Conservation (phyloP, 1,139 yeast genomes). For the Scheffersomyces titani region DNA sequence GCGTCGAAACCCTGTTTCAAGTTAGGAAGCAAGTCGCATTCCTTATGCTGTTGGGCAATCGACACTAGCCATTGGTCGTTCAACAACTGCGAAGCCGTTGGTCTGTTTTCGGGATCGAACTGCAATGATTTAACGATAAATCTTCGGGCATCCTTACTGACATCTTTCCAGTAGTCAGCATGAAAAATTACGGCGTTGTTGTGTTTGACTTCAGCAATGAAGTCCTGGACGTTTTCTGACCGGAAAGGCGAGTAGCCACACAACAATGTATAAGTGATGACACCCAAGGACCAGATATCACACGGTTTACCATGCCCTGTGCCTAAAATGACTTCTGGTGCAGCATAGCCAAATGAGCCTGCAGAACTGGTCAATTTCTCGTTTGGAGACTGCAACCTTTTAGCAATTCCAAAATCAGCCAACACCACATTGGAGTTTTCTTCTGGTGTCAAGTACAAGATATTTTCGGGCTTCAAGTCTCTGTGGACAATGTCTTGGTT, state of each 20-base stretch:
- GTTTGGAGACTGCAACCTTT: slow-evolving; percentile 56
- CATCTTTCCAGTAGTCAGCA: slow-evolving; percentile 81
- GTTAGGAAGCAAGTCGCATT: slow-evolving; percentile 69
- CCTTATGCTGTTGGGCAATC: slow-evolving; percentile 47
- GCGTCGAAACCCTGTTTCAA: slow-evolving; percentile 76
- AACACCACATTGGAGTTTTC: slow-evolving; percentile 69
- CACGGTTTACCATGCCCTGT: slow-evolving; percentile 90
- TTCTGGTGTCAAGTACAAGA: slow-evolving; percentile 59
- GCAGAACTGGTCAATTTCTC: slow-evolving; percentile 78
- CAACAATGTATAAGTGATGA: slow-evolving; percentile 82
- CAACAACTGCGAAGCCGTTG: slow-evolving; percentile 65
- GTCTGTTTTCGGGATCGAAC: slow-evolving; percentile 63
- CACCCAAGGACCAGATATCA: slow-evolving; percentile 89
- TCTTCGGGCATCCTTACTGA: slow-evolving; percentile 71
- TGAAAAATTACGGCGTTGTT: slow-evolving; percentile 81
- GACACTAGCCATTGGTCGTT: slow-evolving; percentile 70
- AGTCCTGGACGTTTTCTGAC: slow-evolving; percentile 80
- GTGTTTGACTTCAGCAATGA: slow-evolving; percentile 70
- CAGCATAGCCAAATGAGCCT: slow-evolving; percentile 92
- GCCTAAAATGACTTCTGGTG: slow-evolving; percentile 82
- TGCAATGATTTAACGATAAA: slow-evolving; percentile 70
- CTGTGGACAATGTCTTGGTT: slow-evolving; percentile 78
- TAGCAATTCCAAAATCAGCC: slow-evolving; percentile 94
- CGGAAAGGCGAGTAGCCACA: slow-evolving; percentile 94
- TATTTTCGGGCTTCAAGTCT: slow-evolving; percentile 88